phyloP scores from a whole-genome alignment of 176 grass and related monocot species.

The Puccinellia tenuiflora region DNA sequence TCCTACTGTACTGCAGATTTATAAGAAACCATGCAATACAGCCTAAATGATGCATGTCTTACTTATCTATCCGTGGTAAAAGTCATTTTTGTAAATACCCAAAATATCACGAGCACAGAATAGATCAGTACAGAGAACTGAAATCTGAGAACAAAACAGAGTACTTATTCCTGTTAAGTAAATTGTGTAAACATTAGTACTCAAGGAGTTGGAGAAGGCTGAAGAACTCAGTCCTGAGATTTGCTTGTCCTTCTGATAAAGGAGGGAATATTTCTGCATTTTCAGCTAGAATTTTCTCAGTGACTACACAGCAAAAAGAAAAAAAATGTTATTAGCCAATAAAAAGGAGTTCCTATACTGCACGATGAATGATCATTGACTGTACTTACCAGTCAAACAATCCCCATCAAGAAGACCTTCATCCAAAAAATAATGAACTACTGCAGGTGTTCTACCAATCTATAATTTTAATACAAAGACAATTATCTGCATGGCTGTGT shows the following conservation, averaged over 20 bases:
- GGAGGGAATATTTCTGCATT: slow-evolving; percentile 81
- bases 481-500: not conserved
- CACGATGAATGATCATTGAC: not conserved
- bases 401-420: slow-evolving; percentile 83
- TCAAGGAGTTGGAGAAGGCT: not conserved
- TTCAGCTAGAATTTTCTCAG: slow-evolving; percentile 89
- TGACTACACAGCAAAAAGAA: slow-evolving; percentile 46
- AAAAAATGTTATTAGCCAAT: not conserved
- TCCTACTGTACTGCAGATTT: too few species aligned
- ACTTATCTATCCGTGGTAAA: not conserved
- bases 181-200: slow-evolving; percentile 1
- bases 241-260: slow-evolving; percentile 82
- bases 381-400: slow-evolving; percentile 75
- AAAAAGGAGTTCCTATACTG: not conserved
- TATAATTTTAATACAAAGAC: slow-evolving; percentile 17
- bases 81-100: not conserved
- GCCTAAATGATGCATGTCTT: not conserved
- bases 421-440: slow-evolving; percentile 87
- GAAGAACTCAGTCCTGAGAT: not conserved
- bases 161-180: too few species aligned
- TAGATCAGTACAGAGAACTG: too few species aligned
- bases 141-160: too few species aligned
- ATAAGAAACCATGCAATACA: not conserved
- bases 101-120: not conserved
- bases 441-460: slow-evolving; percentile 93